Evolutionary conservation across 176 grass and related monocot genomes (phyloP), one percentile per base, ranked within the genome.

Genomic region (Zea mays): DNA sequence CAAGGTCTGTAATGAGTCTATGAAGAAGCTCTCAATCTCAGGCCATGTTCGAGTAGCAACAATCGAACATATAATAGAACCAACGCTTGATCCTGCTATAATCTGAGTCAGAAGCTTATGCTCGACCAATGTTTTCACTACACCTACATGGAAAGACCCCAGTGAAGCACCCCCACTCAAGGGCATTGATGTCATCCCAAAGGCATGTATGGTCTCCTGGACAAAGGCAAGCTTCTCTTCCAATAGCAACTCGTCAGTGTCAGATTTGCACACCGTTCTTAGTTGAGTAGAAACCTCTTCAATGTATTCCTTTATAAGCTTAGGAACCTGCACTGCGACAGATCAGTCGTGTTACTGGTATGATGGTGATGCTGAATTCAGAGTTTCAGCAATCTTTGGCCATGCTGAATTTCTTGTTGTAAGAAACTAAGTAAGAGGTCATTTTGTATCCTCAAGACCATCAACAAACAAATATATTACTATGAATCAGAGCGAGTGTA

Each of bases 171-270:
- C 96, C 2, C 96, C 96, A 65, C 96, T 98, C 49, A 94, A 73
- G 44, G 94, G 95, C 27, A 98, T 81, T 0, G 95, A 89, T 67
- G 95, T 94, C 83, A 91, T 93, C 70, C 95, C 95, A 71, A 98
- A 98, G 44, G 89, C 91, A 72, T 98, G 95, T 57, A 91, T 89
- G 10, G 95, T 98, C 84, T 98, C 95, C 43, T 98, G 95, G 66
- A 98, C 89, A 89, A 98, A 98, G 20, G 95, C 85, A 71, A 94
- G 95, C 70, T 94, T 98, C 74, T 98, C 95, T 83, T 94, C 89
- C 82, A 98, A 81, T 50, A 88, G 80, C 38, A 98, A 66, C 7
- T 98, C 95, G 20, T 94, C 92, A 0, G 89, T 88, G 74, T 98
- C 89, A 12, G 89, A 92, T 80, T 94, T 82, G 27, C 91, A 98